These are phyloP conservation scores for Xylaria grammica DNA, from an alignment of 495 filamentous ascomycete genomes.

Conservation along the genomic window DNA sequence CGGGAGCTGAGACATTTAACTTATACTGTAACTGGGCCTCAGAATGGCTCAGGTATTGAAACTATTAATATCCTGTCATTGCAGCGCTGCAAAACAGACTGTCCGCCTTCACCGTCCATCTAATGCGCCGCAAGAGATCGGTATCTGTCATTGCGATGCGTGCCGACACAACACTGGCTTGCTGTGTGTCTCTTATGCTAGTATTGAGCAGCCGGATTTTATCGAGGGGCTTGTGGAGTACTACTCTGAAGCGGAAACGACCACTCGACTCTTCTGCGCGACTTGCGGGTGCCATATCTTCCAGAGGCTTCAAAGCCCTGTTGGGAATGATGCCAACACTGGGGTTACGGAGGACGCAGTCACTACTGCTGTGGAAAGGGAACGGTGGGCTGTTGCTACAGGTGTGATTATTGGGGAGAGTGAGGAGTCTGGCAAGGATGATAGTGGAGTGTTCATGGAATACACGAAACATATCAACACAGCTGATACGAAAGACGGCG, in stretches of 20 bases:
- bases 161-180: slow-evolving; percentile 67
- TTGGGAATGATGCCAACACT: slow-evolving; percentile 1
- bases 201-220: slow-evolving; percentile 36
- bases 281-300: slow-evolving; percentile 72
- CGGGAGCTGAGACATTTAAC: neutral
- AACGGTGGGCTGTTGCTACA: slow-evolving; percentile 43
- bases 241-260: slow-evolving; percentile 35
- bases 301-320: slow-evolving; percentile 11
- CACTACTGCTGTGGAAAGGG: slow-evolving; percentile 29
- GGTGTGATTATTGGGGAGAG: slow-evolving; percentile 30
- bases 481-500: slow-evolving; percentile 61
- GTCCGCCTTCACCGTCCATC: slow-evolving; percentile 42
- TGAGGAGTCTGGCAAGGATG: slow-evolving; percentile 16
- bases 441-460: slow-evolving; percentile 26
- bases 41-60: neutral
- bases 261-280: slow-evolving; percentile 65
- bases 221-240: slow-evolving; percentile 54
- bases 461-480: slow-evolving; percentile 53
- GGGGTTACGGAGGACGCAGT: slow-evolving; percentile 20
- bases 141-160: slow-evolving; percentile 68
- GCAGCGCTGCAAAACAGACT: slow-evolving; percentile 51
- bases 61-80: slow-evolving; percentile 59
- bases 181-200: slow-evolving; percentile 59
- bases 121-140: slow-evolving; percentile 28
- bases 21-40: neutral